phyloP scores from a whole-genome alignment of 176 grass and related monocot species.

The Neostapfia colusana region DNA sequence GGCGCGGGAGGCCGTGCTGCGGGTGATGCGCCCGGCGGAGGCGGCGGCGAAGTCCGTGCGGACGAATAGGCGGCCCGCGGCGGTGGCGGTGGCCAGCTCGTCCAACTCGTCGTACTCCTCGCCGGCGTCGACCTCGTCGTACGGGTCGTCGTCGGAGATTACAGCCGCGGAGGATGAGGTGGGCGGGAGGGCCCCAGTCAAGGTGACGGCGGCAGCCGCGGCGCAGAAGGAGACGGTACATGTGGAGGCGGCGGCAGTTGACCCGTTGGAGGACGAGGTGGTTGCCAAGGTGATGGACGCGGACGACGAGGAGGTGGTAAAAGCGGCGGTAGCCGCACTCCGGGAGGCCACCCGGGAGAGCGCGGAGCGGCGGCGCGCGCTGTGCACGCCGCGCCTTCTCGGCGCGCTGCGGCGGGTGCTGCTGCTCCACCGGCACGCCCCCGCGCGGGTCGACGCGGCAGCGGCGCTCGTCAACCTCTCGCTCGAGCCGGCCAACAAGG shows the following conservation, averaged over 20 bases:
- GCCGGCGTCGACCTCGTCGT: conserved; percentile 38
- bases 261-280: conserved; percentile 62
- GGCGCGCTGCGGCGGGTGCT: conserved; percentile 55
- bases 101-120: conserved; percentile 47
- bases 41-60: conserved; percentile 29
- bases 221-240: background rate
- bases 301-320: conserved; percentile 48
- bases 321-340: conserved; percentile 35
- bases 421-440: conserved; percentile 42
- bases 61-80: background rate
- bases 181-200: background rate
- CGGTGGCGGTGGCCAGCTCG: conserved; percentile 1
- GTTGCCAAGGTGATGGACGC: conserved; percentile 53
- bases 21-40: background rate
- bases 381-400: conserved; percentile 67
- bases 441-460: conserved; percentile 47
- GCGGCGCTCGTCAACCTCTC: conserved; percentile 79
- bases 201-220: background rate
- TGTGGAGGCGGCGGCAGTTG: background rate
- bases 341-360: conserved; percentile 76
- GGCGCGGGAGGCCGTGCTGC: conserved; percentile 42
- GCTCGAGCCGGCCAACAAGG: conserved; percentile 66
- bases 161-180: conserved; percentile 31
- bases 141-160: conserved; percentile 52
- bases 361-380: conserved; percentile 47